phyloP scores from a whole-genome alignment of 2,329 filamentous ascomycete genomes.

The Cladosporium sp. region DNA sequence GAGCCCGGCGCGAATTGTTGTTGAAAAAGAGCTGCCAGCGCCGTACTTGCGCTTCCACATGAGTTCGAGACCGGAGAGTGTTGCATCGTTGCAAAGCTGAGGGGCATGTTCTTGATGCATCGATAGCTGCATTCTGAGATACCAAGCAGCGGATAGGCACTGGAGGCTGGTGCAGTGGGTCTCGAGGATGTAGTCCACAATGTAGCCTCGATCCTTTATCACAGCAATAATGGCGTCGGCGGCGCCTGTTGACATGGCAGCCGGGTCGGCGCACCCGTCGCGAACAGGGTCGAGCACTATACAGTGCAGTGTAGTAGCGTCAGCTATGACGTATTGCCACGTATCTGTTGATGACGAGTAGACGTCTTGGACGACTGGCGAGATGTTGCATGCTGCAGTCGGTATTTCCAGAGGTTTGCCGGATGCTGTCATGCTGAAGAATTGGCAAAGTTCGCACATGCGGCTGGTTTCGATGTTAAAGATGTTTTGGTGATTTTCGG shows the following conservation, averaged over 20 bases:
- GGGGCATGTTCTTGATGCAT: background rate
- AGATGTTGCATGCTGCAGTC: too few relatives aligned
- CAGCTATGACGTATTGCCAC: conserved; percentile 43
- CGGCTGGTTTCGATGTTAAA: background rate
- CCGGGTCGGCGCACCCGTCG: conserved; percentile 5
- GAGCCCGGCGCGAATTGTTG: conserved; percentile 5
- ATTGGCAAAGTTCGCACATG: background rate
- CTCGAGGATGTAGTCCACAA: conserved; percentile 12
- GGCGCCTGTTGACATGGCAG: conserved; percentile 1
- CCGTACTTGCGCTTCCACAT: conserved; percentile 11
- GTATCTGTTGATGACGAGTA: conserved; percentile 34
- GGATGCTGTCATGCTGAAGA: too few relatives aligned
- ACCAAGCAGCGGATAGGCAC: conserved; percentile 9
- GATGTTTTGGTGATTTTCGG: background rate
- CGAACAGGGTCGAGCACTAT: conserved; percentile 11
- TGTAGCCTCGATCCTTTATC: background rate
- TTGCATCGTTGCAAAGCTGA: conserved; percentile 8
- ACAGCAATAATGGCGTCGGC: conserved; percentile 9
- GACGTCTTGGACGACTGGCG: conserved; percentile 2
- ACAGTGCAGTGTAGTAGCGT: conserved; percentile 3
- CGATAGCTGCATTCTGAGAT: conserved; percentile 12
- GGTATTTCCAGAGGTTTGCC: too few relatives aligned
- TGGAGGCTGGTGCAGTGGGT: conserved; percentile 1
- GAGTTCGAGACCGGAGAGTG: conserved; percentile 2
- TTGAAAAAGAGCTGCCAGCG: conserved; percentile 3